phyloP scores from a whole-genome alignment of 441 rosid species.

The Viola pubescens region DNA sequence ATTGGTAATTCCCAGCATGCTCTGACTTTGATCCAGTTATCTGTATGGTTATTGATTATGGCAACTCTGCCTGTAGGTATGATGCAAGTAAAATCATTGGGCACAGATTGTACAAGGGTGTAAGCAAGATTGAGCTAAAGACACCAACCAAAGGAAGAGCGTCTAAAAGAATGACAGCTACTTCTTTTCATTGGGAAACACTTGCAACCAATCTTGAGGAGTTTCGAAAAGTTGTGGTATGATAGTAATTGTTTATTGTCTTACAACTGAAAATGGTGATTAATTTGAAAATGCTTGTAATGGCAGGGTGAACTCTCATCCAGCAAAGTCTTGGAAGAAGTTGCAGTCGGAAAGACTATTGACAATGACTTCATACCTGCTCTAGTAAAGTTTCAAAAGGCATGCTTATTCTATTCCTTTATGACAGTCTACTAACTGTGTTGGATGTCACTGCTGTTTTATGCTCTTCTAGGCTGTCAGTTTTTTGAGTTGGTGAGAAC shows the following conservation, averaged over 20 bases:
- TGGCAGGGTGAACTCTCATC: slow-evolving; percentile 58
- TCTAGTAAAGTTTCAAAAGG: slow-evolving; percentile 59
- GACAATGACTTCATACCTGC: slow-evolving; percentile 44
- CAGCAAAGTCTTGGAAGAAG: slow-evolving; percentile 42
- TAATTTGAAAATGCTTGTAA: slow-evolving; percentile 17
- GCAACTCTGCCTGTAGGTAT: slow-evolving; percentile 34
- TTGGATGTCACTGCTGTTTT: slow-evolving; percentile 2
- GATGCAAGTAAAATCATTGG: slow-evolving; percentile 62
- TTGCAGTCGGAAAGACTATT: slow-evolving; percentile 45
- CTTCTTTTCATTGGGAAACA: slow-evolving; percentile 54
- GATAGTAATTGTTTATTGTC: slow-evolving; percentile 16
- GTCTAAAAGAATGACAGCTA: slow-evolving; percentile 21
- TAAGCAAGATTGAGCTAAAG: slow-evolving; percentile 23
- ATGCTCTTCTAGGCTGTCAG: slow-evolving; percentile 1
- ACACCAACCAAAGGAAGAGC: slow-evolving; percentile 30
- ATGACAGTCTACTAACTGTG: not conserved
- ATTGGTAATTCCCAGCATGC: slow-evolving; percentile 49
- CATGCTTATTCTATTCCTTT: slow-evolving; percentile 16
- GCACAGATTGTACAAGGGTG: slow-evolving; percentile 65
- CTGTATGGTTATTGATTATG: slow-evolving; percentile 18
- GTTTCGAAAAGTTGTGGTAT: slow-evolving; percentile 51
- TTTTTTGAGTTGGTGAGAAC: slow-evolving; percentile 3
- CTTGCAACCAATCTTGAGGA: slow-evolving; percentile 68
- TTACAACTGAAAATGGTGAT: slow-evolving; percentile 7
- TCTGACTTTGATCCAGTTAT: slow-evolving; percentile 10